A percentile compares a stretch with the other conserved stretches of the same genome.
phyloP scores from a whole-genome alignment of 192 early-diverging fungal genomes.

The Ramicandelaber brevisporus region DNA sequence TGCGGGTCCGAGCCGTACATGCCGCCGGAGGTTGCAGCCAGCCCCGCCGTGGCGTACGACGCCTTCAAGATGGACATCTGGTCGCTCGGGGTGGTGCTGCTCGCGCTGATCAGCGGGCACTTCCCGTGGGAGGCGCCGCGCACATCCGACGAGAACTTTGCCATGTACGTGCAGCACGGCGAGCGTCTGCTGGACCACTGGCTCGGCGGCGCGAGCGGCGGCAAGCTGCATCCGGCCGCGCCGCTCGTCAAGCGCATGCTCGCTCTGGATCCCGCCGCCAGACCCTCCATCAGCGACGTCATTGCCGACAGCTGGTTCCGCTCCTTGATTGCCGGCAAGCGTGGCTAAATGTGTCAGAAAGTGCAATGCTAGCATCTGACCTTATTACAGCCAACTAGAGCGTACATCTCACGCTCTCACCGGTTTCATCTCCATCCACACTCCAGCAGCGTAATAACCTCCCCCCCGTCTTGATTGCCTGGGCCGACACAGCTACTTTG shows the following conservation, averaged over 20 bases:
- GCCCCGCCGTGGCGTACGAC: constrained; percentile 32
- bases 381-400: too few relatives aligned
- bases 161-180: constrained; percentile 6
- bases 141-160: constrained; percentile 5
- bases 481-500: too few relatives aligned
- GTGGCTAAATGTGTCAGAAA: too few relatives aligned
- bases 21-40: constrained; percentile 54
- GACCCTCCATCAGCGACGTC: constrained; percentile 8
- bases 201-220: too few relatives aligned
- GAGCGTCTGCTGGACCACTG: constrained; percentile 22
- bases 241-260: constrained; percentile 5
- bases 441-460: too few relatives aligned
- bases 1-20: constrained; percentile 89
- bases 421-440: too few relatives aligned
- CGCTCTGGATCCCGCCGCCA: constrained; percentile 5
- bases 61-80: constrained; percentile 62
- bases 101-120: constrained; percentile 32
- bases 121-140: constrained; percentile 36
- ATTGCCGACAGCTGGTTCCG: constrained; percentile 7
- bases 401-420: too few relatives aligned
- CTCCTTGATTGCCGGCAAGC: too few relatives aligned
- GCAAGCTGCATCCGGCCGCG: neutral
- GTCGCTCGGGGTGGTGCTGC: constrained; percentile 63
- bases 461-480: too few relatives aligned
- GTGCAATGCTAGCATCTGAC: too few relatives aligned